These are phyloP conservation scores for Emmonsiellopsis sp. DNA, from an alignment of 2,329 filamentous ascomycete species.

Conservation along the genomic window DNA sequence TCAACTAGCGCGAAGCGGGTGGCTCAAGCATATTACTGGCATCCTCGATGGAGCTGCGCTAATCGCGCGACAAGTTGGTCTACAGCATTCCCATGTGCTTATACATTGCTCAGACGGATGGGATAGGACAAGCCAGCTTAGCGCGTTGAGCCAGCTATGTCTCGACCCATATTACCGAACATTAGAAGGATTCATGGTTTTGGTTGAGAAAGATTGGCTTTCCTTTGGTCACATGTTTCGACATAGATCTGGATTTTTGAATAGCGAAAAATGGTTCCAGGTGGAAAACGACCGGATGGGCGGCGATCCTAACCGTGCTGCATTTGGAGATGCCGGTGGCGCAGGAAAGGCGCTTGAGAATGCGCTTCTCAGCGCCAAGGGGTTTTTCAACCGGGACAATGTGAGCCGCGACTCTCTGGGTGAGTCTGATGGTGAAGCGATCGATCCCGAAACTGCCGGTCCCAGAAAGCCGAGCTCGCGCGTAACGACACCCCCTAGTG, in stretches of 20 bases:
- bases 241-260: slow-evolving; percentile 77
- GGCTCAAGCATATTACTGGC: slow-evolving; percentile 80
- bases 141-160: slow-evolving; percentile 83
- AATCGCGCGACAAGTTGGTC: slow-evolving; percentile 78
- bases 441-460: slow-evolving; percentile 36
- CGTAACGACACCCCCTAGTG: slow-evolving; percentile 31
- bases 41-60: slow-evolving; percentile 76
- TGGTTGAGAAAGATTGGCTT: slow-evolving; percentile 96
- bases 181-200: slow-evolving; percentile 83
- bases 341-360: slow-evolving; percentile 72
- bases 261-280: slow-evolving; percentile 88
- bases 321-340: slow-evolving; percentile 31
- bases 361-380: slow-evolving; percentile 71
- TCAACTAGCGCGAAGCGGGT: slow-evolving; percentile 70
- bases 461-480: slow-evolving; percentile 26
- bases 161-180: slow-evolving; percentile 94
- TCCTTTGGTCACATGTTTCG: slow-evolving; percentile 98
- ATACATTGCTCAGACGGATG: slow-evolving; percentile 98
- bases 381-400: slow-evolving; percentile 77
- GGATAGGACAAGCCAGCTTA: slow-evolving; percentile 94
- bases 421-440: slow-evolving; percentile 50
- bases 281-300: slow-evolving; percentile 72
- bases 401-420: slow-evolving; percentile 53
- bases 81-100: slow-evolving; percentile 87
- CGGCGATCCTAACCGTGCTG: slow-evolving; percentile 34